A percentile compares a stretch with the other conserved stretches of the same genome.
phyloP scores from a whole-genome alignment of 1,284 basidiomycete genomes.

The Moniliophthora roreri region DNA sequence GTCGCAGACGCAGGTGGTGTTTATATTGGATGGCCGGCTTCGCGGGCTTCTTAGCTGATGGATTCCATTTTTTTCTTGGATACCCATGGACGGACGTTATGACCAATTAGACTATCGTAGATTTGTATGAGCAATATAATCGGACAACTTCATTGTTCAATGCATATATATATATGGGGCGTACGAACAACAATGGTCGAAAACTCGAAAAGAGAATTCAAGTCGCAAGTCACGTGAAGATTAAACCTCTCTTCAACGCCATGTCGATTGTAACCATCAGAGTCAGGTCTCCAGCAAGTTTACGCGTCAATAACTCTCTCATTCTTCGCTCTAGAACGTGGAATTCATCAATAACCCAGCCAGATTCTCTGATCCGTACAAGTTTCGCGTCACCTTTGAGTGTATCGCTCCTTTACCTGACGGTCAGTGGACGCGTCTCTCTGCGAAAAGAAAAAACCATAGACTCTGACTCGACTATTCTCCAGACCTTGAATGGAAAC shows the following conservation, averaged over 20 bases:
- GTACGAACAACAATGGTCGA: no score
- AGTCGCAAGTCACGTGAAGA: no score
- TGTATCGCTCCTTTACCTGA: slow-evolving; percentile 93
- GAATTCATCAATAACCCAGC: slow-evolving; percentile 94
- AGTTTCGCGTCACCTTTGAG: slow-evolving; percentile 96
- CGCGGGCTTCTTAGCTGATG: not conserved
- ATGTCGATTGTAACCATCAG: slow-evolving; percentile 76
- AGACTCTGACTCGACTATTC: slow-evolving; percentile 3
- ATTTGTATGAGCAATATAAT: no score
- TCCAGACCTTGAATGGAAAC: slow-evolving; percentile 95
- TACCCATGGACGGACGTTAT: no score
- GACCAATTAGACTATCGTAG: no score
- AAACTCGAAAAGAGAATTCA: no score
- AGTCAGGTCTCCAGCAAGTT: slow-evolving; percentile 35
- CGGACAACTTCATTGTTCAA: no score
- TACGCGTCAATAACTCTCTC: not conserved
- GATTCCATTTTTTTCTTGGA: not conserved
- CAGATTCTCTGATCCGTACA: slow-evolving; percentile 87
- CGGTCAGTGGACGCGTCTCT: slow-evolving; percentile 49
- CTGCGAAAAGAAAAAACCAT: no score
- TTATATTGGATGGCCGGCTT: slow-evolving; percentile 44
- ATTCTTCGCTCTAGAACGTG: slow-evolving; percentile 58
- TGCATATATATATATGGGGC: no score
- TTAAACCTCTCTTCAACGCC: slow-evolving; percentile 8
- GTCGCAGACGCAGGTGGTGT: slow-evolving; percentile 37